Conservation (phyloP, 768 basidiomycete species). For the Mrakia hoshinonis region DNA sequence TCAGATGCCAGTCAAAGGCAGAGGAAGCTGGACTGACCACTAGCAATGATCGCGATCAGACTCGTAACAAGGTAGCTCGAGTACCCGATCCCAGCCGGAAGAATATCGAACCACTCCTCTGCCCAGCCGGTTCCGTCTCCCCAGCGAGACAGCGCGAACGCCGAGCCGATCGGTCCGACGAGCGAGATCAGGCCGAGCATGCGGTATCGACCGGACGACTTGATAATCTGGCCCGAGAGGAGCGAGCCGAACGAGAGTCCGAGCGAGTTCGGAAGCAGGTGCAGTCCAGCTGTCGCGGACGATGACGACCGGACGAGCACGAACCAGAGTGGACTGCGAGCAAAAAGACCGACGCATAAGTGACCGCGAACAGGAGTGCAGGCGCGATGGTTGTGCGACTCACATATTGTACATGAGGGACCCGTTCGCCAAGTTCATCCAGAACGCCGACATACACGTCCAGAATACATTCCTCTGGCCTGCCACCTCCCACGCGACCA, state of each 20-base stretch:
- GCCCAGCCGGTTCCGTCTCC: not conserved
- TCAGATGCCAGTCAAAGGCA: not conserved
- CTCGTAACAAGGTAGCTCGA: constrained; percentile 18
- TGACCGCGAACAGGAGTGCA: not conserved
- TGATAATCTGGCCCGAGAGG: constrained; percentile 20
- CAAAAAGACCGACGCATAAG: not conserved
- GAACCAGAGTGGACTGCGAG: constrained; percentile 21
- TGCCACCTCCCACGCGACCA: constrained; percentile 14
- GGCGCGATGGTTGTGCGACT: not conserved
- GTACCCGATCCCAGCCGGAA: constrained; percentile 23
- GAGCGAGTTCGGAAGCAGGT: constrained; percentile 23
- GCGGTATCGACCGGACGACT: constrained; percentile 10
- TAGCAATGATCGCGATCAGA: constrained; percentile 25
- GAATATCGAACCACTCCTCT: constrained; percentile 21
- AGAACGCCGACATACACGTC: constrained; percentile 15
- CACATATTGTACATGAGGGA: constrained; percentile 10
- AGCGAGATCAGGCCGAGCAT: constrained; percentile 14
- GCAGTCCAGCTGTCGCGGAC: constrained; percentile 16
- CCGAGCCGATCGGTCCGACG: not conserved
- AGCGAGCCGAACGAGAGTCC: constrained; percentile 24
- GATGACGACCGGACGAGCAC: constrained; percentile 12
- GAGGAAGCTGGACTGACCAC: not conserved
- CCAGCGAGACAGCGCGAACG: constrained; percentile 1
- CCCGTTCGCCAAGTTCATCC: constrained; percentile 9
- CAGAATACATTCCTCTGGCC: constrained; percentile 20